phyloP scores from a whole-genome alignment of 768 basidiomycete genomes.

The Dictyophora rubrovolvata region DNA sequence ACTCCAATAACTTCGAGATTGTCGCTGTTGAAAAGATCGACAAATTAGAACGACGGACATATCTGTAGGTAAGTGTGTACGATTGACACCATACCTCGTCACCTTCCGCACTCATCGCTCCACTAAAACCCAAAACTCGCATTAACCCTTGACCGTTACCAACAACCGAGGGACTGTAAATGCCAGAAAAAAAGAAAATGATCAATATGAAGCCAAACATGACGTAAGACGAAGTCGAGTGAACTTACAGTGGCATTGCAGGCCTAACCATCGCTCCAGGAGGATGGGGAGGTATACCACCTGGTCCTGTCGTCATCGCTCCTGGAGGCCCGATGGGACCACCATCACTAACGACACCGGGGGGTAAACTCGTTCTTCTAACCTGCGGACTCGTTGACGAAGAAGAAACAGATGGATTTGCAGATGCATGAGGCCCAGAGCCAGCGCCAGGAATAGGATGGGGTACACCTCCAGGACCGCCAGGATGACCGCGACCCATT shows the following conservation, averaged over 20 bases:
- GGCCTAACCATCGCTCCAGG: not conserved
- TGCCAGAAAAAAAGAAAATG: constrained; percentile 22
- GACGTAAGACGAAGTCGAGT: not conserved
- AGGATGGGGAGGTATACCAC: not conserved
- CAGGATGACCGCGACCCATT: not conserved
- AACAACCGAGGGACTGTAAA: constrained; percentile 3
- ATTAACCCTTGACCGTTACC: constrained; percentile 48
- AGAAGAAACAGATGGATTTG: not conserved
- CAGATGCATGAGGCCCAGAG: too few relatives aligned
- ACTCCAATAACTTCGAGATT: constrained; percentile 45
- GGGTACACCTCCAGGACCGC: not conserved
- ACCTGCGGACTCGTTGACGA: not conserved
- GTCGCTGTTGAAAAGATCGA: constrained; percentile 6
- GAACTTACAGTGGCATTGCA: not conserved
- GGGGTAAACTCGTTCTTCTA: not conserved
- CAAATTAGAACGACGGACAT: not conserved
- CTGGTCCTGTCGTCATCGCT: not conserved
- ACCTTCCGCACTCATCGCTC: constrained; percentile 45
- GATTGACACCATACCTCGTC: constrained; percentile 35
- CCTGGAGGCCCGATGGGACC: not conserved
- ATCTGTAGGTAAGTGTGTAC: constrained; percentile 14
- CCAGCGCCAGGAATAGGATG: not conserved
- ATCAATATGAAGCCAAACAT: constrained; percentile 19
- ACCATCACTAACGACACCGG: not conserved
- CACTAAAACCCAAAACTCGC: constrained; percentile 63